Conservation (phyloP, 257 asterid species). For the Penstemon newberryi region DNA sequence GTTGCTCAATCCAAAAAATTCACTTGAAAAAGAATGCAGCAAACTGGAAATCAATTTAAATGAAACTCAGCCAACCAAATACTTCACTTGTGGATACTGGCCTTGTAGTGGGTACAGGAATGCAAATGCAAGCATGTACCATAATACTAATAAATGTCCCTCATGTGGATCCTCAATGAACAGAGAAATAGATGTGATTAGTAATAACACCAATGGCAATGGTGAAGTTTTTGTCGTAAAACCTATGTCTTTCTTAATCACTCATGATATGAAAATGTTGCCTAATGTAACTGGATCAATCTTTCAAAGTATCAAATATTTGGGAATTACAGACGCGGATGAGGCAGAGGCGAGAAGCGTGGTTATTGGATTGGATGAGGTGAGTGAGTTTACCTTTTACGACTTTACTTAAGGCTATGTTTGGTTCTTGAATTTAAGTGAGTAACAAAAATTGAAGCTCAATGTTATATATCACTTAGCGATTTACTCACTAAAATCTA, state of each 20-base stretch:
- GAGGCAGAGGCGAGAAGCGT: neutral
- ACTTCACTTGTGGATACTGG: neutral
- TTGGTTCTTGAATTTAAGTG: too few relatives aligned
- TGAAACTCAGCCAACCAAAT: neutral
- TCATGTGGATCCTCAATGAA: neutral
- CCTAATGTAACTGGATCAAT: neutral
- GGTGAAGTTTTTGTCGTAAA: neutral
- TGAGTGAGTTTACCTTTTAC: neutral
- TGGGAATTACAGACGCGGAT: neutral
- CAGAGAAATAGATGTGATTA: neutral
- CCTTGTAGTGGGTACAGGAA: too few relatives aligned
- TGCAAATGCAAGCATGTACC: neutral
- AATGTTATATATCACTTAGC: neutral
- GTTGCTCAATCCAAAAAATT: slow-evolving; percentile 27
- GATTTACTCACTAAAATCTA: neutral
- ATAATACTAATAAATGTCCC: neutral
- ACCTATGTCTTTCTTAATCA: neutral
- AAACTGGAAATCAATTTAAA: slow-evolving; percentile 15
- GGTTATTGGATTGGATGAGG: slow-evolving; percentile 25
- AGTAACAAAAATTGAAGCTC: too few relatives aligned
- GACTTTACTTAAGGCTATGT: neutral
- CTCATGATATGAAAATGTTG: slow-evolving; percentile 11
- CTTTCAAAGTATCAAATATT: neutral
- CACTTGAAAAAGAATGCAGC: neutral
- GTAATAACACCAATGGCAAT: neutral